Percentiles rank a stretch among this genome's conserved stretches.
Evolutionary conservation across 2,329 filamentous ascomycete species (phyloP).

Genomic region (Emericellopsis cladophorae): DNA sequence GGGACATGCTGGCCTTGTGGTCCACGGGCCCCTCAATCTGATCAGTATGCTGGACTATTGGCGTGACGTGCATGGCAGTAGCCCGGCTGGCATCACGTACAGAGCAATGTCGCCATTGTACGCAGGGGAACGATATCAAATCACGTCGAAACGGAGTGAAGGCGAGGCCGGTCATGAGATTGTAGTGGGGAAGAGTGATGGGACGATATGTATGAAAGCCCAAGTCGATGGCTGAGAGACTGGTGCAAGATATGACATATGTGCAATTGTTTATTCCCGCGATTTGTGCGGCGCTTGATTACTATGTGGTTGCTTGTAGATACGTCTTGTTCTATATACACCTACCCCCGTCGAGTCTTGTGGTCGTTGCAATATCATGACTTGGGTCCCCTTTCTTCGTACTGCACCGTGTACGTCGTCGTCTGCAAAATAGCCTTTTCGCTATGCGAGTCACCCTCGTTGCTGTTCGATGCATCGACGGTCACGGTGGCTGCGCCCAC

Average conservation of each 20-base stretch:
- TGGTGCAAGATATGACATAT: too few species aligned
- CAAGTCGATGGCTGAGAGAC: neutral
- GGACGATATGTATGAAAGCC: neutral
- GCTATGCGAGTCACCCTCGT: slow-evolving; percentile 8
- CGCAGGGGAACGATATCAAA: slow-evolving; percentile 48
- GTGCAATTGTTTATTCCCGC: too few species aligned
- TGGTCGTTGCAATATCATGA: too few species aligned
- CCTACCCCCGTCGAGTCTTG: too few species aligned
- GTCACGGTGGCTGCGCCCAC: neutral
- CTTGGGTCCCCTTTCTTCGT: neutral
- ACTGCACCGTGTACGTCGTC: slow-evolving; percentile 2
- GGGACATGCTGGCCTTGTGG: slow-evolving; percentile 57
- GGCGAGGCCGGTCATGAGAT: slow-evolving; percentile 13
- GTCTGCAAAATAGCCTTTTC: slow-evolving; percentile 14
- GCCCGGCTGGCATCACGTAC: slow-evolving; percentile 41
- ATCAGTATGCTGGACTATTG: slow-evolving; percentile 60
- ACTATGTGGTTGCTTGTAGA: too few species aligned
- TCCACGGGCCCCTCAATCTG: slow-evolving; percentile 70
- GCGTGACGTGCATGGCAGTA: slow-evolving; percentile 31
- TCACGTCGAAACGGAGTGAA: slow-evolving; percentile 38
- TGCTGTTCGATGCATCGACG: neutral
- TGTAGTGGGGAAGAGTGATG: neutral
- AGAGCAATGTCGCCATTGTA: slow-evolving; percentile 59
- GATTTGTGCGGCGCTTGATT: too few species aligned
- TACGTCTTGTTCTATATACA: too few species aligned